Conservation (phyloP, 192 early-diverging fungal species). For the Backusella liffmaniae region DNA sequence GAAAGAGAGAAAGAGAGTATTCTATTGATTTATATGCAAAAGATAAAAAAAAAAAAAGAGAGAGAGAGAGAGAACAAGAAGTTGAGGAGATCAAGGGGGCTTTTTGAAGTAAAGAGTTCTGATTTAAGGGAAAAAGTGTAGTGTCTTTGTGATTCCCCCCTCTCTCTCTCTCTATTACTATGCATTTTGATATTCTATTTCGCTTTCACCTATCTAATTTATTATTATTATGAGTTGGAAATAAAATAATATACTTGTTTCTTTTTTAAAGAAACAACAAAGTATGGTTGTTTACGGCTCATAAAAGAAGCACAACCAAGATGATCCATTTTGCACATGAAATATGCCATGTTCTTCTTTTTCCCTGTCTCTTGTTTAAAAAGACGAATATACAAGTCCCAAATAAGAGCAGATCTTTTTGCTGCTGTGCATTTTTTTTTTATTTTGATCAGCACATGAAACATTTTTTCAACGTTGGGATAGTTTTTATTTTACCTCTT, state of each 20-base stretch:
- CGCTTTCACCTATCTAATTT: not conserved
- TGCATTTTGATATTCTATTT: conserved; percentile 2
- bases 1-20: not conserved
- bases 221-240: not conserved
- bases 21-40: not conserved
- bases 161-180: not conserved
- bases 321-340: no score
- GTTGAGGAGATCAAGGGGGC: not conserved
- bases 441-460: no score
- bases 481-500: no score
- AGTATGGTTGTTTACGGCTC: no score
- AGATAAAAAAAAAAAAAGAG: not conserved
- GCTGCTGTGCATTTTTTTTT: no score
- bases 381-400: no score
- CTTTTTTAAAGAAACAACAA: not conserved
- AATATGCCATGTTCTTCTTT: no score
- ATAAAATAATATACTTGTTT: not conserved
- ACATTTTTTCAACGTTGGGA: no score
- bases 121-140: not conserved
- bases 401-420: no score
- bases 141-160: not conserved
- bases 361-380: no score
- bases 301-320: no score
- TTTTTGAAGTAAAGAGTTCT: not conserved
- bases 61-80: not conserved